These are phyloP conservation scores for Aspergillus sp. DNA, from an alignment of 2,329 filamentous ascomycete genomes.

Conservation along the genomic window DNA sequence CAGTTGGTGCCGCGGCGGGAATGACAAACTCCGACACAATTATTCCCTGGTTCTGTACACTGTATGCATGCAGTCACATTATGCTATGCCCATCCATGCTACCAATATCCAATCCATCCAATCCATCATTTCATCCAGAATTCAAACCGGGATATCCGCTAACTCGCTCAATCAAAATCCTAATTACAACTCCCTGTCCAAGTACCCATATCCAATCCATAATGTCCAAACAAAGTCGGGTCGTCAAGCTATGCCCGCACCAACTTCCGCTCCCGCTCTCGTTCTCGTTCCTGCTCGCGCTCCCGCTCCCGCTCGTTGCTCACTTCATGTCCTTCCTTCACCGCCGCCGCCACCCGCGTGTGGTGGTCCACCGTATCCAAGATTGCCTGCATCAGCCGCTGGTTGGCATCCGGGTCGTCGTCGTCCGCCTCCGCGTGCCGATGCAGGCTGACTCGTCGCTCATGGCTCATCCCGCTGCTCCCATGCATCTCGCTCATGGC, in stretches of 20 bases:
- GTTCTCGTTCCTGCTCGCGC: slow-evolving; percentile 25
- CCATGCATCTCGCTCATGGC: slow-evolving; percentile 42
- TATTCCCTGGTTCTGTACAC: background rate
- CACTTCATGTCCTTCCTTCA: slow-evolving; percentile 30
- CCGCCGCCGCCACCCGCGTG: slow-evolving; percentile 36
- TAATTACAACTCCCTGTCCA: slow-evolving; percentile 14
- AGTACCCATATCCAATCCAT: background rate
- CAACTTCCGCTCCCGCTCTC: slow-evolving; percentile 32
- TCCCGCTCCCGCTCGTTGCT: slow-evolving; percentile 23
- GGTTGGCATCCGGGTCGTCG: slow-evolving; percentile 42
- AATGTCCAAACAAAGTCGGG: too few species aligned
- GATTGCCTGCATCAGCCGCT: slow-evolving; percentile 45
- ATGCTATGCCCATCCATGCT: background rate
- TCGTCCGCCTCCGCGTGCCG: slow-evolving; percentile 28
- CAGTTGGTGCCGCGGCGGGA: background rate
- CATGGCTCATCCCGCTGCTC: slow-evolving; percentile 20
- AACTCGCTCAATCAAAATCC: slow-evolving; percentile 23
- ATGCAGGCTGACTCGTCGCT: slow-evolving; percentile 23
- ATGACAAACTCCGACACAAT: background rate
- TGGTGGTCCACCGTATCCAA: slow-evolving; percentile 46
- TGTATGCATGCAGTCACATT: background rate
- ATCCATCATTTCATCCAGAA: background rate
- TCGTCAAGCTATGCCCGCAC: slow-evolving; percentile 21
- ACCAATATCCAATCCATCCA: background rate
- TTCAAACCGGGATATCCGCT: slow-evolving; percentile 26